Conservation (phyloP, 805 yeast genomes). For the Candida bentonensis region DNA sequence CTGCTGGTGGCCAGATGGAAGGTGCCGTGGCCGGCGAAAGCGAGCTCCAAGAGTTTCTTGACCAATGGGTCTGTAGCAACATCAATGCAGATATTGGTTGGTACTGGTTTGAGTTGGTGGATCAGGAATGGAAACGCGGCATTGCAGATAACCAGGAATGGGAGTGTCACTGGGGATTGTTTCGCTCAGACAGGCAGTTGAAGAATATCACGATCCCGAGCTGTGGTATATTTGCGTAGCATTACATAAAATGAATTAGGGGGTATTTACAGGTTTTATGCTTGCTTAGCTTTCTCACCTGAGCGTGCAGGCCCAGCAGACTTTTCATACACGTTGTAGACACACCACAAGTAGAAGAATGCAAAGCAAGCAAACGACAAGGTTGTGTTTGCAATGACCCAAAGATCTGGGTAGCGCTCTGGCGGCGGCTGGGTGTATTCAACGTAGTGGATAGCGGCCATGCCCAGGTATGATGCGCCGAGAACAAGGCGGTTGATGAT, state of each 20-base stretch:
- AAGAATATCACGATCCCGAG: neutral
- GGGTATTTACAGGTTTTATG: no score
- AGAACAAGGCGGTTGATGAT: conserved; percentile 38
- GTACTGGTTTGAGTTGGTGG: conserved; percentile 58
- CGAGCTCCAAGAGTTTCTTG: conserved; percentile 34
- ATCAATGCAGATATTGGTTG: conserved; percentile 28
- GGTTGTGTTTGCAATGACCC: conserved; percentile 65
- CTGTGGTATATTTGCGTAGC: neutral
- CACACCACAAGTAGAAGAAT: conserved; percentile 72
- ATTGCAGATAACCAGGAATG: conserved; percentile 35
- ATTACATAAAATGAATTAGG: no score
- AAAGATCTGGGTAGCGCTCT: conserved; percentile 57
- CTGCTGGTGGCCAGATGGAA: conserved; percentile 36
- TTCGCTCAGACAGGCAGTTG: conserved; percentile 30
- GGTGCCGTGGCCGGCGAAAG: conserved; percentile 33
- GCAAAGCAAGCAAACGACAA: conserved; percentile 64
- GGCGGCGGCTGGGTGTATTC: conserved; percentile 44
- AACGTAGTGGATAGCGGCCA: conserved; percentile 35
- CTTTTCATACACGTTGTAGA: conserved; percentile 33
- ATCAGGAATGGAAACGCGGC: conserved; percentile 54
- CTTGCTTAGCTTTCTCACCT: no score
- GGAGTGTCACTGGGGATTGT: conserved; percentile 66
- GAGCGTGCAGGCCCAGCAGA: neutral
- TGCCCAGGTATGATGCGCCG: conserved; percentile 36
- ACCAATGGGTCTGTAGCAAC: conserved; percentile 37